Percentiles rank a stretch among this genome's conserved stretches.
phyloP scores from a whole-genome alignment of 805 yeast species.

The Yarrowia sp. region DNA sequence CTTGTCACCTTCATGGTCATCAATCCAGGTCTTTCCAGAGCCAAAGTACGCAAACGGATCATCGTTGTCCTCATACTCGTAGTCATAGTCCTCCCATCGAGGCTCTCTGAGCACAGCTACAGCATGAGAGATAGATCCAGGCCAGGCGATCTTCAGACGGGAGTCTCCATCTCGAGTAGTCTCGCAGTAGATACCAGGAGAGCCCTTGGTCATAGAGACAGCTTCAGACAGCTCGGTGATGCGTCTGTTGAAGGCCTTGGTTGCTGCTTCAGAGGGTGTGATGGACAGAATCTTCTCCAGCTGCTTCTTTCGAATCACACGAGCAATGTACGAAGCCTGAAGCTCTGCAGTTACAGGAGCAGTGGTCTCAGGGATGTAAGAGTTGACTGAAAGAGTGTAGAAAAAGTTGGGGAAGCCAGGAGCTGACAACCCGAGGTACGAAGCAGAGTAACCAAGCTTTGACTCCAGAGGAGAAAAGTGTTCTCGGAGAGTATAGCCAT shows the following conservation, averaged over 20 bases:
- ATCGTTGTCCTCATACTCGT: constrained; percentile 27
- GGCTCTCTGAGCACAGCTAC: constrained; percentile 23
- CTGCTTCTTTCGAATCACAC: constrained; percentile 24
- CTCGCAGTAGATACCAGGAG: neutral
- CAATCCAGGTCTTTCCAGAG: constrained; percentile 29
- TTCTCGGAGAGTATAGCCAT: constrained; percentile 9
- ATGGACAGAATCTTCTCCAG: constrained; percentile 16
- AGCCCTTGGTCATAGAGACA: neutral
- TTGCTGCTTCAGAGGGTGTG: constrained; percentile 10
- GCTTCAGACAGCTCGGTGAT: constrained; percentile 16
- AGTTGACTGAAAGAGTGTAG: constrained; percentile 26
- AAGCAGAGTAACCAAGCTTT: constrained; percentile 7
- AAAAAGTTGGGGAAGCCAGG: constrained; percentile 28
- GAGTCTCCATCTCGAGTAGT: constrained; percentile 1
- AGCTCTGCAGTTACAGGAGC: constrained; percentile 20
- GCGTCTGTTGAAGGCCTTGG: constrained; percentile 19
- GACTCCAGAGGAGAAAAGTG: constrained; percentile 22
- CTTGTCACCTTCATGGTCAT: constrained; percentile 15
- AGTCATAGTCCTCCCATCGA: constrained; percentile 30
- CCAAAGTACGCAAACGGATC: constrained; percentile 29
- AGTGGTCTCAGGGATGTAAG: constrained; percentile 17
- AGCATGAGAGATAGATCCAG: constrained; percentile 29
- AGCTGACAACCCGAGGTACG: constrained; percentile 24
- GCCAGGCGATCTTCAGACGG: constrained; percentile 24
- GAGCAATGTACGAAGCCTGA: constrained; percentile 25